These are phyloP conservation scores for Thermothelomyces thermophilus DNA, from an alignment of 2,329 filamentous ascomycete species.

Conservation along the genomic window DNA sequence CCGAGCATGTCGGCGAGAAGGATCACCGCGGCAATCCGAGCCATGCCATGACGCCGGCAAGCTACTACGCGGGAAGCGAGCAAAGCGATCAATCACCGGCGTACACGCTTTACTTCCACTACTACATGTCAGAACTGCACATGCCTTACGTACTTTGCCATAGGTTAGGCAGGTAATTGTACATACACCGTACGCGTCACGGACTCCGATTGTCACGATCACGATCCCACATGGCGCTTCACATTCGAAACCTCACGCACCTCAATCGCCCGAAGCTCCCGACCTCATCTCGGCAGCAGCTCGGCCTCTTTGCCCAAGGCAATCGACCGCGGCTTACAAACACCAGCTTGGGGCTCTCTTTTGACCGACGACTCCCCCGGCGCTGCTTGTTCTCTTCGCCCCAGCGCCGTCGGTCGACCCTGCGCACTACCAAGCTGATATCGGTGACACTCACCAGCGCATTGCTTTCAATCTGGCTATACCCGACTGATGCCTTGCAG, in stretches of 20 bases:
- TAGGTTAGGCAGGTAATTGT: no score
- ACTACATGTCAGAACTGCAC: no score
- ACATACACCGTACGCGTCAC: no score
- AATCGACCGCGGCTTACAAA: not conserved
- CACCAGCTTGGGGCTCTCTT: not conserved
- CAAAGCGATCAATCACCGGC: no score
- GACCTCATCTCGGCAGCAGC: not conserved
- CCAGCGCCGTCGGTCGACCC: constrained; percentile 10
- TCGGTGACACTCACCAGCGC: constrained; percentile 30
- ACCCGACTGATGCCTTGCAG: constrained; percentile 33
- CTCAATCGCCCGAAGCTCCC: not conserved
- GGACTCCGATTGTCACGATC: no score
- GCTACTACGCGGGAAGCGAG: no score
- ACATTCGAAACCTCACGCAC: not conserved
- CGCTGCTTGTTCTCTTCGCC: constrained; percentile 20
- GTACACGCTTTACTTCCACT: no score
- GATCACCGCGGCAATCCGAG: no score
- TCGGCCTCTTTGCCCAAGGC: not conserved
- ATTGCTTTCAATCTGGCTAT: constrained; percentile 35
- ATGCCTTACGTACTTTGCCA: no score
- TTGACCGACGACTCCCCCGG: not conserved
- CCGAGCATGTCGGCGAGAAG: no score
- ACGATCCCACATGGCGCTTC: constrained; percentile 8
- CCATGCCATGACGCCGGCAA: no score
- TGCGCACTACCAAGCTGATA: constrained; percentile 26